Evolutionary conservation across 495 filamentous ascomycete genomes (phyloP), one percentile per base, ranked within the genome.

Genomic region (Penicillium crystallinum): DNA sequence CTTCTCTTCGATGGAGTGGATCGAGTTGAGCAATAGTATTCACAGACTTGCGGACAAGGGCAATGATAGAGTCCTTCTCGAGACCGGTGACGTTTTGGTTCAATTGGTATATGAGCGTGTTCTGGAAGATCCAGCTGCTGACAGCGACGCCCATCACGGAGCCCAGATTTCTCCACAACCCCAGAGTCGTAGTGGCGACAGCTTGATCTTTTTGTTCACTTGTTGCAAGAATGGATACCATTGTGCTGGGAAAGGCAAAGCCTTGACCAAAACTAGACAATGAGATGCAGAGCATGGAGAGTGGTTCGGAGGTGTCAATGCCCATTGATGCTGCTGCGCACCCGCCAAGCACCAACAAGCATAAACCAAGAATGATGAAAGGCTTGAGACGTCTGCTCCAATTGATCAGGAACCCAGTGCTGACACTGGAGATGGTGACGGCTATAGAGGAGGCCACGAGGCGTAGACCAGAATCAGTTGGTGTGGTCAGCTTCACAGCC

Each of bases 71-170:
- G 7, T 76, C 66, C 50, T 79, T 83, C 11, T 79, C 68, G 0
- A 72, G 67, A 0, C 80, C 82, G 0, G 70, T 76, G 0, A 91
- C 81, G 35, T 77, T 72, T 37, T 65, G 53, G 0, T 81, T 67
- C 1, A 92, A 71, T 45, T 82, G 81, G 10, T 72, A 77, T 19
- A 78, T 56, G 27, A 92, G 73, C 3, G 77, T 73, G 62, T 91
- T 91, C 66, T 92, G 88, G 52, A 92, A 74, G 21, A 91, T 80
- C 57, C 89, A 77, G 61, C 85, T 89, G 49, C 82, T 86, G 25
- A 75, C 71, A 4, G 86, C 78, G 23, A 91, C 80, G 7, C 88
- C 88, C 59, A 91, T 74, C 2, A 91, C 86, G 38, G 73, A 77
- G 9, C 87, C 88, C 25, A 90, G 62, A 40, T 79, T 81, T 15